These are phyloP conservation scores for Penicillium waksmanii DNA, from an alignment of 495 filamentous ascomycete species.

Conservation along the genomic window DNA sequence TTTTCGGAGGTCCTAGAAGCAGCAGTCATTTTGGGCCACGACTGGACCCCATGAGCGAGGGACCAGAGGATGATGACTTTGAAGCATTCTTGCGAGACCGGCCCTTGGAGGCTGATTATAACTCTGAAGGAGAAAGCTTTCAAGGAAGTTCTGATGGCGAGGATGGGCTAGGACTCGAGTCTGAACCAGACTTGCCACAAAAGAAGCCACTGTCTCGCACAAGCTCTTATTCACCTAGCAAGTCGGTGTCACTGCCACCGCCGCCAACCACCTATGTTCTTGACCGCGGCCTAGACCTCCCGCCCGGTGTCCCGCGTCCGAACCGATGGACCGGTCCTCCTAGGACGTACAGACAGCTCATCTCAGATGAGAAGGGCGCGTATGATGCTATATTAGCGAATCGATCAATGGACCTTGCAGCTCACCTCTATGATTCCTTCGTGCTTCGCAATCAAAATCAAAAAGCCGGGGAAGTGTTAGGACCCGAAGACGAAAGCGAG, in stretches of 20 bases:
- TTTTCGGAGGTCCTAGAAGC: constrained; percentile 36
- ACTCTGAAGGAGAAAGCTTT: constrained; percentile 33
- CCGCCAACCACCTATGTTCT: constrained; percentile 21
- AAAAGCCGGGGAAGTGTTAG: constrained; percentile 30
- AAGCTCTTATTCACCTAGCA: background rate
- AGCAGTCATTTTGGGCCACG: constrained; percentile 29
- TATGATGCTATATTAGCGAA: constrained; percentile 60
- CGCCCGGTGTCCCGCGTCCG: constrained; percentile 40
- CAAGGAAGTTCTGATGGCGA: constrained; percentile 21
- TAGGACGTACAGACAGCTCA: constrained; percentile 64
- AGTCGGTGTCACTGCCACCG: background rate
- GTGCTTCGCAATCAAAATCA: constrained; percentile 56
- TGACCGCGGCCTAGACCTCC: constrained; percentile 29
- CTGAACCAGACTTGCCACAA: background rate
- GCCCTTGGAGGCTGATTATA: constrained; percentile 21
- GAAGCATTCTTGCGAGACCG: constrained; percentile 30
- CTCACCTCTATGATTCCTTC: constrained; percentile 79
- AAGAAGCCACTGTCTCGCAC: background rate
- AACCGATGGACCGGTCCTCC: constrained; percentile 57
- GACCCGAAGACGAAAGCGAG: constrained; percentile 23
- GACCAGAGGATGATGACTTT: constrained; percentile 24
- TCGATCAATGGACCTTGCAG: constrained; percentile 62
- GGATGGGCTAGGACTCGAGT: constrained; percentile 9
- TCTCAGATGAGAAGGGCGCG: constrained; percentile 59
- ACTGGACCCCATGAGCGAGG: constrained; percentile 17